Conservation (phyloP, 768 basidiomycete species). For the Trametes villosa region DNA sequence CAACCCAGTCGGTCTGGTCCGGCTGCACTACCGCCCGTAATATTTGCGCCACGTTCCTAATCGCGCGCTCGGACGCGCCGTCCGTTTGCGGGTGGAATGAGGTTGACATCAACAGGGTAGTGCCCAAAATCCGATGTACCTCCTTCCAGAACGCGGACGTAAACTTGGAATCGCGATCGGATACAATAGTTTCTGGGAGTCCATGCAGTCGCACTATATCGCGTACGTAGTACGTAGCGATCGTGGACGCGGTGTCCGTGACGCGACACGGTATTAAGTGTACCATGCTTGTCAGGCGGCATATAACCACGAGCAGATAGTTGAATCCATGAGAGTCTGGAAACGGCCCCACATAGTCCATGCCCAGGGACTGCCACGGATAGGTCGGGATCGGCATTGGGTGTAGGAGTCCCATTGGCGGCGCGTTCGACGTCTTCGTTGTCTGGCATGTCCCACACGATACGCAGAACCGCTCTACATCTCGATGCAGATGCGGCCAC, state of each 20-base stretch:
- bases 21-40: no score
- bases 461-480: slow-evolving; percentile 27
- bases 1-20: no score
- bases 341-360: slow-evolving; percentile 46
- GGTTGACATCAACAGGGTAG: slow-evolving; percentile 33
- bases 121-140: slow-evolving; percentile 24
- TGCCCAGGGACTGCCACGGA: slow-evolving; percentile 44
- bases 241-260: slow-evolving; percentile 17
- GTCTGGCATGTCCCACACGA: slow-evolving; percentile 29
- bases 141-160: slow-evolving; percentile 41
- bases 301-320: slow-evolving; percentile 32
- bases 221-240: slow-evolving; percentile 20
- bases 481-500: slow-evolving; percentile 35
- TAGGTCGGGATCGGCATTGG: slow-evolving; percentile 32
- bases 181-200: slow-evolving; percentile 31
- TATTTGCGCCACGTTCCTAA: neutral
- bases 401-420: slow-evolving; percentile 37
- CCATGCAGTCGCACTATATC: slow-evolving; percentile 31
- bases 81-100: slow-evolving; percentile 38
- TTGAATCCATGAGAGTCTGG: slow-evolving; percentile 34
- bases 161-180: slow-evolving; percentile 40
- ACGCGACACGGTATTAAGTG: slow-evolving; percentile 24
- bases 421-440: slow-evolving; percentile 17
- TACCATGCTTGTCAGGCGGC: slow-evolving; percentile 25
- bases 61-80: slow-evolving; percentile 26